Evolutionary conservation across 805 yeast genomes (phyloP).

Genomic region (Hanseniaspora hatyaiensis): DNA sequence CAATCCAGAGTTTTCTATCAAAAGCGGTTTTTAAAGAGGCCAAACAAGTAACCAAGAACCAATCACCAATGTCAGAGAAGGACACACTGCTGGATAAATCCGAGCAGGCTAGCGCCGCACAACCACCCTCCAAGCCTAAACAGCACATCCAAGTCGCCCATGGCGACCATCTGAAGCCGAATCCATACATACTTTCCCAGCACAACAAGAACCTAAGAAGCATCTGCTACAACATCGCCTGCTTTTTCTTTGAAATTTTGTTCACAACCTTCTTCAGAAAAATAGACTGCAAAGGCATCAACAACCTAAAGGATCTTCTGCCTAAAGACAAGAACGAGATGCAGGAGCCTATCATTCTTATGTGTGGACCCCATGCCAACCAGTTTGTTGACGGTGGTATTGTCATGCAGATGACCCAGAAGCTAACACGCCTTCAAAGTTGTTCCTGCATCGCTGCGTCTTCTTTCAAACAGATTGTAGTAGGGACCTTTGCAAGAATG

Average conservation of each 20-base stretch:
- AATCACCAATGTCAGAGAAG: conserved; percentile 9
- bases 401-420: conserved; percentile 51
- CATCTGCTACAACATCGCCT: conserved; percentile 24
- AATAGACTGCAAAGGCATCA: conserved; percentile 60
- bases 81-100: not conserved
- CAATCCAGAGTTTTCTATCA: too few relatives aligned
- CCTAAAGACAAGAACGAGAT: conserved; percentile 36
- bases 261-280: conserved; percentile 53
- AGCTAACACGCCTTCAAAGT: conserved; percentile 11
- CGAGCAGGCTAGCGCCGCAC: not conserved
- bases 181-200: conserved; percentile 5
- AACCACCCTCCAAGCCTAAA: not conserved
- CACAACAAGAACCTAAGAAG: conserved; percentile 9
- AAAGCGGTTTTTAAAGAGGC: not conserved
- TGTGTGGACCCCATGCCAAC: conserved; percentile 96
- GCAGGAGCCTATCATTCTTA: conserved; percentile 77
- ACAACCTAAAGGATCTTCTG: conserved; percentile 30
- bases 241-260: conserved; percentile 25
- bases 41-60: not conserved
- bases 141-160: conserved; percentile 8
- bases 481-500: conserved; percentile 65
- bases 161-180: not conserved
- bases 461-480: conserved; percentile 51
- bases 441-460: conserved; percentile 71
- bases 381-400: conserved; percentile 75